phyloP scores from a whole-genome alignment of 2,329 filamentous ascomycete genomes.

The Cercospora sojina region DNA sequence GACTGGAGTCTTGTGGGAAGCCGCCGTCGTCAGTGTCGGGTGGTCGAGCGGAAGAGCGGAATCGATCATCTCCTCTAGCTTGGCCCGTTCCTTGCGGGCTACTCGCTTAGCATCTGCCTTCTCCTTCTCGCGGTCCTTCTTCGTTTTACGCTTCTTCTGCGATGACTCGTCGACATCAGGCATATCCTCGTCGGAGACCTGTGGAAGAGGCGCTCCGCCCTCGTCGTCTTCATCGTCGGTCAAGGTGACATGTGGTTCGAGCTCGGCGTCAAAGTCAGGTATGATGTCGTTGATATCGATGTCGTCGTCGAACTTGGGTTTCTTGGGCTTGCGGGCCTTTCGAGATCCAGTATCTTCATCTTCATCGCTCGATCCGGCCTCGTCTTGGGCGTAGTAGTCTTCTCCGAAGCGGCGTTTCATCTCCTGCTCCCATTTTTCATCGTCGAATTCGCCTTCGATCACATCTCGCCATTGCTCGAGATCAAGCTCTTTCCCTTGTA shows the following conservation, averaged over 20 bases:
- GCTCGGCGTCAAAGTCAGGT: slow-evolving; percentile 73
- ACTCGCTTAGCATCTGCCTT: slow-evolving; percentile 63
- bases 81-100: slow-evolving; percentile 75
- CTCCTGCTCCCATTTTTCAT: slow-evolving; percentile 84
- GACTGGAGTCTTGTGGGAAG: slow-evolving; percentile 49
- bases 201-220: slow-evolving; percentile 32
- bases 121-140: slow-evolving; percentile 47
- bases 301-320: slow-evolving; percentile 92
- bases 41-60: slow-evolving; percentile 73
- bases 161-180: slow-evolving; percentile 46
- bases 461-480: slow-evolving; percentile 83
- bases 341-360: slow-evolving; percentile 35
- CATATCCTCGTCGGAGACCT: slow-evolving; percentile 37
- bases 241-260: slow-evolving; percentile 55
- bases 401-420: slow-evolving; percentile 89
- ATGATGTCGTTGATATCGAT: slow-evolving; percentile 94
- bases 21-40: slow-evolving; percentile 52
- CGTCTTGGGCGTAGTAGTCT: slow-evolving; percentile 76
- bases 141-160: slow-evolving; percentile 33
- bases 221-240: slow-evolving; percentile 53
- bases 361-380: slow-evolving; percentile 48
- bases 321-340: slow-evolving; percentile 66
- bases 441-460: slow-evolving; percentile 83
- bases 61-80: slow-evolving; percentile 84
- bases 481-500: slow-evolving; percentile 63